phyloP scores from a whole-genome alignment of 805 yeast species.

The Naumovozyma dairenensis region DNA sequence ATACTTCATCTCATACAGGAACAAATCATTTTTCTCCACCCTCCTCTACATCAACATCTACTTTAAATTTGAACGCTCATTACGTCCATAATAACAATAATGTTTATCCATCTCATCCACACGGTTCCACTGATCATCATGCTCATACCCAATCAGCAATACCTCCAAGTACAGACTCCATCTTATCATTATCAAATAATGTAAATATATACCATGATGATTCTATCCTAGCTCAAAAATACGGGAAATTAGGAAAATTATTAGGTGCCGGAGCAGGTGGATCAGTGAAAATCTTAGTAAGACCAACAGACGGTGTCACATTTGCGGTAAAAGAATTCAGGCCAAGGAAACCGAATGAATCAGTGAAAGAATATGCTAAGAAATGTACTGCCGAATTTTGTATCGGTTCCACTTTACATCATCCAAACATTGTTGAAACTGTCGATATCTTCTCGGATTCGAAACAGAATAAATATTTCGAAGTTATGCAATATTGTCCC shows the following conservation, averaged over 20 bases:
- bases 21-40: slow-evolving; percentile 5
- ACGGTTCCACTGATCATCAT: slow-evolving; percentile 11
- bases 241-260: slow-evolving; percentile 65
- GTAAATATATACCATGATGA: slow-evolving; percentile 39
- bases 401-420: slow-evolving; percentile 73
- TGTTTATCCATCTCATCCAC: slow-evolving; percentile 8
- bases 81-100: slow-evolving; percentile 7
- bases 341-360: slow-evolving; percentile 58
- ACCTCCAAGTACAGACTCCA: slow-evolving; percentile 29
- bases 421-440: slow-evolving; percentile 72
- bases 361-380: slow-evolving; percentile 68
- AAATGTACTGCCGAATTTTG: slow-evolving; percentile 86
- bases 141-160: slow-evolving; percentile 29
- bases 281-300: slow-evolving; percentile 59
- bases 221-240: slow-evolving; percentile 46
- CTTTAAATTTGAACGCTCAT: slow-evolving; percentile 10
- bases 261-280: slow-evolving; percentile 88
- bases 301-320: slow-evolving; percentile 59
- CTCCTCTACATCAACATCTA: background rate
- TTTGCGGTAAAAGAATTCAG: slow-evolving; percentile 82
- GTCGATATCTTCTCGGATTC: slow-evolving; percentile 51
- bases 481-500: slow-evolving; percentile 82
- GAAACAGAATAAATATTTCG: slow-evolving; percentile 61
- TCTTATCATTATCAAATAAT: slow-evolving; percentile 25
- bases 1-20: slow-evolving; percentile 5